These are phyloP conservation scores for Paramyrothecium sp. DNA, from an alignment of 2,329 filamentous ascomycete species.

Conservation along the genomic window DNA sequence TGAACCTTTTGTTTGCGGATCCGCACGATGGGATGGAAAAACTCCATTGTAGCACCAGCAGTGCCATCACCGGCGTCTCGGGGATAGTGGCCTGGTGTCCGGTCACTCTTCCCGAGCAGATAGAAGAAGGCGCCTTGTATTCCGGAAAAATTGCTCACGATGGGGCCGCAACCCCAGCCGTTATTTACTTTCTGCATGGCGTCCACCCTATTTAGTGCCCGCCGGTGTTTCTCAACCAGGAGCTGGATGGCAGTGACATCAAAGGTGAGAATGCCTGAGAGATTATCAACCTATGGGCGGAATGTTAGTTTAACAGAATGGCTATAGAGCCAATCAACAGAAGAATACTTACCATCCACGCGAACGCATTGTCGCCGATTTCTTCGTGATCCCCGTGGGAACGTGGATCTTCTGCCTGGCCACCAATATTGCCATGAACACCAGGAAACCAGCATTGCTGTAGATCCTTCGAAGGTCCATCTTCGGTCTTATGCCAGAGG, in stretches of 20 bases:
- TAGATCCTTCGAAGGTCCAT: constrained; percentile 14
- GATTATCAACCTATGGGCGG: background rate
- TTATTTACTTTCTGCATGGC: background rate
- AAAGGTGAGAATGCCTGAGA: background rate
- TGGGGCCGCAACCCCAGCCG: background rate
- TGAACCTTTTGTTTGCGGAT: background rate
- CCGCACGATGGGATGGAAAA: background rate
- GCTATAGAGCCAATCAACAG: background rate
- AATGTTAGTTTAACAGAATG: background rate
- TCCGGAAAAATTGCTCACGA: background rate
- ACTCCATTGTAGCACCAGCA: background rate
- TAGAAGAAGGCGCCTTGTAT: background rate
- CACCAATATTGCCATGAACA: constrained; percentile 23
- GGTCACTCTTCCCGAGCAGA: background rate
- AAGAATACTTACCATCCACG: background rate
- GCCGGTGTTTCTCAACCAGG: background rate
- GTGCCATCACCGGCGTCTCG: background rate
- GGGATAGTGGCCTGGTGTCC: background rate
- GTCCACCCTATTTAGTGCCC: background rate
- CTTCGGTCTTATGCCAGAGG: constrained; percentile 23
- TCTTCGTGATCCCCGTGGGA: background rate
- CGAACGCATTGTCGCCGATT: background rate
- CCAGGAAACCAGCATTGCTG: constrained; percentile 24
- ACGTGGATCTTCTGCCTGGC: constrained; percentile 1
- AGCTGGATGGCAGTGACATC: background rate